phyloP scores from a whole-genome alignment of 805 yeast genomes.

The Monosporozyma siamensis region DNA sequence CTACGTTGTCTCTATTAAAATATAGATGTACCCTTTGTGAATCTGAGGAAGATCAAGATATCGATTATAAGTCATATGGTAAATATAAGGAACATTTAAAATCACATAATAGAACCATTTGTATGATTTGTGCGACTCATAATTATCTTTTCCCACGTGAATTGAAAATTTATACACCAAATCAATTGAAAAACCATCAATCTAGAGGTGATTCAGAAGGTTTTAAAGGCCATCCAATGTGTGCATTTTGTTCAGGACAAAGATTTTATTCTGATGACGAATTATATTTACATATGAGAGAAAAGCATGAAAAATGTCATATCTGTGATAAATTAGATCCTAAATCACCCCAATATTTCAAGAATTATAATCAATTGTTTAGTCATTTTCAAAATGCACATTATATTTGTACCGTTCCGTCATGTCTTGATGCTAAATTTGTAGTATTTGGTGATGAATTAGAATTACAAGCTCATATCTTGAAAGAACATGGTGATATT shows the following conservation, averaged over 20 bases:
- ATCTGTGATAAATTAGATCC: constrained; percentile 70
- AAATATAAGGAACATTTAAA: constrained; percentile 57
- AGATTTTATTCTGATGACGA: constrained; percentile 88
- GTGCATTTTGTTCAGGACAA: constrained; percentile 66
- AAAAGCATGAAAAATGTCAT: constrained; percentile 79
- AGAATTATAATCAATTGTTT: constrained; percentile 64
- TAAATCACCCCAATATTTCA: constrained; percentile 61
- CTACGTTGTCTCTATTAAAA: constrained; percentile 43
- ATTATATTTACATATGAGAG: constrained; percentile 68
- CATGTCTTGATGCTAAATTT: constrained; percentile 81
- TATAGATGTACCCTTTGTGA: constrained; percentile 48
- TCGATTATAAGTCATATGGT: constrained; percentile 41
- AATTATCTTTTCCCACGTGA: constrained; percentile 74
- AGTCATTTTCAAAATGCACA: constrained; percentile 69
- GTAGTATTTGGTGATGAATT: constrained; percentile 84
- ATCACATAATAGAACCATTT: constrained; percentile 55
- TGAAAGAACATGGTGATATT: constrained; percentile 53
- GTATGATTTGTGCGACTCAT: constrained; percentile 68
- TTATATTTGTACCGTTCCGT: constrained; percentile 63
- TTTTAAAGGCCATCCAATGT: constrained; percentile 81
- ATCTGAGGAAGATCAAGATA: constrained; percentile 13
- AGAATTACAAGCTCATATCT: constrained; percentile 81
- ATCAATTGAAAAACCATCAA: constrained; percentile 62
- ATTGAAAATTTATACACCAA: constrained; percentile 48
- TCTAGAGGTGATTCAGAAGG: constrained; percentile 49